phyloP scores from a whole-genome alignment of 495 filamentous ascomycete genomes.

The Peziza echinospora region DNA sequence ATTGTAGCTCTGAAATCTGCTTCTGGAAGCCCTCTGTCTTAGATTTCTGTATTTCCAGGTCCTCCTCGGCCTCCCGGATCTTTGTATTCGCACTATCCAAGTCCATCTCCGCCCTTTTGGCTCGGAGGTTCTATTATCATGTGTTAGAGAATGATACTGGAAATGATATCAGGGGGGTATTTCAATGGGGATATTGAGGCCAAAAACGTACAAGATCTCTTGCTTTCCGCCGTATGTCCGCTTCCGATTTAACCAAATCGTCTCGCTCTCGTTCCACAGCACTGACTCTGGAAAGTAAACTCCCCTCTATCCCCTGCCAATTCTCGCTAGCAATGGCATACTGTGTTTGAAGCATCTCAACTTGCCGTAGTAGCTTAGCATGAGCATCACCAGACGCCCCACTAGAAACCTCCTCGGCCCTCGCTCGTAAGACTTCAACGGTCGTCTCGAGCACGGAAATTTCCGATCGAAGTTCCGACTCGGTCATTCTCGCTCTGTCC shows the following conservation, averaged over 20 bases:
- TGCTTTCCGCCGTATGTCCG: slow-evolving; percentile 63
- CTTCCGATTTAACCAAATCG: slow-evolving; percentile 61
- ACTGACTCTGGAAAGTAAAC: slow-evolving; percentile 47
- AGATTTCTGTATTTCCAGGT: slow-evolving; percentile 27
- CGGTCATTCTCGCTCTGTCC: slow-evolving; percentile 45
- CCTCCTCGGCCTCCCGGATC: slow-evolving; percentile 36
- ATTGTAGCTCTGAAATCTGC: slow-evolving; percentile 43
- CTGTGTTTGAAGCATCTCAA: slow-evolving; percentile 90
- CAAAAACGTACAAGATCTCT: slow-evolving; percentile 64
- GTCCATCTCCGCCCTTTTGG: slow-evolving; percentile 58
- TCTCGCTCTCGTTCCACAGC: slow-evolving; percentile 76
- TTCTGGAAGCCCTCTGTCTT: slow-evolving; percentile 39
- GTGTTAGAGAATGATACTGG: background rate
- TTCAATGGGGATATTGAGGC: background rate
- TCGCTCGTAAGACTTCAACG: slow-evolving; percentile 62
- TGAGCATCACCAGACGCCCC: slow-evolving; percentile 63
- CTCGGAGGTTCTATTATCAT: slow-evolving; percentile 35
- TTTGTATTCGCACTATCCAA: slow-evolving; percentile 47
- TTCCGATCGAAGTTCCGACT: slow-evolving; percentile 66
- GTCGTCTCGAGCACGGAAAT: slow-evolving; percentile 66
- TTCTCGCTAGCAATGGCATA: slow-evolving; percentile 88
- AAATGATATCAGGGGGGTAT: too few species aligned
- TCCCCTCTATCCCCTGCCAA: slow-evolving; percentile 87
- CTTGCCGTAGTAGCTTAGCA: slow-evolving; percentile 73
- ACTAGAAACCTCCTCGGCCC: slow-evolving; percentile 78